Percentiles rank a stretch among this genome's conserved stretches.
Conservation (phyloP, 108 stramenopile genomes). For the Fragilaria crotonensis region DNA sequence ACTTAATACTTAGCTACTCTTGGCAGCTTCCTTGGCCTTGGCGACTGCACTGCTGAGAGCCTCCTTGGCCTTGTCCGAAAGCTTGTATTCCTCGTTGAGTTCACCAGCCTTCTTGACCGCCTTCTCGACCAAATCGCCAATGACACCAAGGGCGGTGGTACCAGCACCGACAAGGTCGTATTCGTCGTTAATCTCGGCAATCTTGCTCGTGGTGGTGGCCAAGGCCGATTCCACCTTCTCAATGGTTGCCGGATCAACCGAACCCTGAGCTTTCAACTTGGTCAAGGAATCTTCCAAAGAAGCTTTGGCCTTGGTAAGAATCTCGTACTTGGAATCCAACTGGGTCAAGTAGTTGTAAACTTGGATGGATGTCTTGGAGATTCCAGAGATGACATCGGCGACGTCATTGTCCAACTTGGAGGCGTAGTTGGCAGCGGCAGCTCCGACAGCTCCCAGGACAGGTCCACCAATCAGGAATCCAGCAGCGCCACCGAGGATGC, state of each 20-base stretch:
- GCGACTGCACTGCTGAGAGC: conserved; percentile 61
- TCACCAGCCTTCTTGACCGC: conserved; percentile 75
- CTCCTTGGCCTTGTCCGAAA: conserved; percentile 65
- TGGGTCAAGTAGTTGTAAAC: conserved; percentile 83
- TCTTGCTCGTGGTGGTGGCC: conserved; percentile 65
- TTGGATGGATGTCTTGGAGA: conserved; percentile 81
- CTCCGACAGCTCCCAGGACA: conserved; percentile 43
- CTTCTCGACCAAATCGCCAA: conserved; percentile 85
- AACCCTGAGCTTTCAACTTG: conserved; percentile 62
- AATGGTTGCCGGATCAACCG: conserved; percentile 60
- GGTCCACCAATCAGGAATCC: conserved; percentile 72
- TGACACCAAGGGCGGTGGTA: conserved; percentile 70
- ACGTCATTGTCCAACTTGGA: conserved; percentile 74
- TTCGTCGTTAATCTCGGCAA: conserved; percentile 81
- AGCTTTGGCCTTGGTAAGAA: conserved; percentile 58
- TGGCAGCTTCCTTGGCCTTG: conserved; percentile 55
- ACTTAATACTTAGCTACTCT: neutral
- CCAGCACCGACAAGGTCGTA: conserved; percentile 85
- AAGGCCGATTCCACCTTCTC: conserved; percentile 79
- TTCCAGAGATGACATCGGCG: conserved; percentile 58
- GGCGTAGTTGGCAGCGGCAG: conserved; percentile 75
- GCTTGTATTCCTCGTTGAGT: conserved; percentile 80
- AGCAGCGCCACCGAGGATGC: conserved; percentile 65
- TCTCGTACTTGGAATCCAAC: conserved; percentile 81
- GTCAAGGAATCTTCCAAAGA: conserved; percentile 56